A percentile compares a stretch with the other conserved stretches of the same genome.
phyloP scores from a whole-genome alignment of 257 asterid species.

The Solanum appendiculatum region DNA sequence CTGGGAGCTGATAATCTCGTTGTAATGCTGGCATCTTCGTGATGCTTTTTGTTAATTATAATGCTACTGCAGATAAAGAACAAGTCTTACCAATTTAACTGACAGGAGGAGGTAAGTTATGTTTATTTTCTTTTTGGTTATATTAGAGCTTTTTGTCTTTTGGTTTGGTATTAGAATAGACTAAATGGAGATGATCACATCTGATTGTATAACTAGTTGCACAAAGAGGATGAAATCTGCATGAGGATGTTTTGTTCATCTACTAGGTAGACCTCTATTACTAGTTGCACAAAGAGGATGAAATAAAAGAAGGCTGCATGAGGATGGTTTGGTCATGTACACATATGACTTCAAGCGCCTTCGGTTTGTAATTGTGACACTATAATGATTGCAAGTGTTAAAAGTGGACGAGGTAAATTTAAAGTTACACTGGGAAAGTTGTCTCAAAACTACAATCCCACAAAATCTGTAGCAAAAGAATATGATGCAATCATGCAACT shows the following conservation, averaged over 20 bases:
- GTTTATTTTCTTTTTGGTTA: background rate
- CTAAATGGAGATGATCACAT: background rate
- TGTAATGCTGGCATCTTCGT: background rate
- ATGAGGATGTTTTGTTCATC: background rate
- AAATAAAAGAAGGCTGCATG: background rate
- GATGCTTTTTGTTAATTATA: background rate
- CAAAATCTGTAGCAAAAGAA: background rate
- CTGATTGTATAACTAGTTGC: background rate
- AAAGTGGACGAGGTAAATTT: background rate
- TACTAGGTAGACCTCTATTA: background rate
- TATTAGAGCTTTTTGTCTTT: background rate
- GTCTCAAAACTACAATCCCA: background rate
- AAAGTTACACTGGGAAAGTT: background rate
- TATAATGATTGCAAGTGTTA: background rate
- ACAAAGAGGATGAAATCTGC: background rate
- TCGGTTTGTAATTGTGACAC: background rate
- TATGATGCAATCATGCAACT: background rate
- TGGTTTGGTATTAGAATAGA: background rate
- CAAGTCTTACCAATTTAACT: background rate
- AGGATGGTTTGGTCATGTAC: background rate
- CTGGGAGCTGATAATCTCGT: background rate
- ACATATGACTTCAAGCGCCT: background rate
- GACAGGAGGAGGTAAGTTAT: background rate
- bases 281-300: conserved; percentile 2
- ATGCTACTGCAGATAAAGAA: background rate